These are phyloP conservation scores for Trichosporon sp. DNA, from an alignment of 1,284 basidiomycete genomes.

Conservation along the genomic window DNA sequence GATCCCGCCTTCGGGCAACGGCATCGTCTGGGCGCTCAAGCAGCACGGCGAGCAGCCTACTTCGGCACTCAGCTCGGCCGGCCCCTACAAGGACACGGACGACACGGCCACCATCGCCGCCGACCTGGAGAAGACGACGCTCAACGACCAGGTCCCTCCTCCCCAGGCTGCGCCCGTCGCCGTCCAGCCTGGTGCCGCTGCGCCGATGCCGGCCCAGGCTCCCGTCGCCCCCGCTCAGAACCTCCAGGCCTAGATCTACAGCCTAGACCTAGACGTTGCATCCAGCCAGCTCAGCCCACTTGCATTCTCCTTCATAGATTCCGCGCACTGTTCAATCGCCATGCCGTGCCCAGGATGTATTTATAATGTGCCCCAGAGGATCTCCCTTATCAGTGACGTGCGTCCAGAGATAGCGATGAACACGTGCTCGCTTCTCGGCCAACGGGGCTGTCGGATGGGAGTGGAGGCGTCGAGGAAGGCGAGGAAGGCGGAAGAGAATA, in stretches of 20 bases:
- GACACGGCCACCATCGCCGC: neutral
- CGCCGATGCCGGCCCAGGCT: neutral
- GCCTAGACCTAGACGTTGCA: too few species aligned
- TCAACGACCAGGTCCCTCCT: neutral
- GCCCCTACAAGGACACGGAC: neutral
- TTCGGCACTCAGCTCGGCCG: neutral
- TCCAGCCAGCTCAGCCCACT: neutral
- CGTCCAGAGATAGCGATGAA: neutral
- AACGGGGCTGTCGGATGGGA: neutral
- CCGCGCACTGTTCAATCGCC: neutral
- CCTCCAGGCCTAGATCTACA: neutral
- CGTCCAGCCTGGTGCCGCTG: too few species aligned
- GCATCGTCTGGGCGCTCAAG: constrained; percentile 39
- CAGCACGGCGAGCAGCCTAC: constrained; percentile 19
- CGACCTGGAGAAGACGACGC: constrained; percentile 8
- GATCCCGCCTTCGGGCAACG: constrained; percentile 42
- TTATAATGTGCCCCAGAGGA: neutral
- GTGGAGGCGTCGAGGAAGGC: too few species aligned
- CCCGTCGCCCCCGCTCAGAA: neutral
- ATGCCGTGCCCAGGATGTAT: neutral
- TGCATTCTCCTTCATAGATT: neutral
- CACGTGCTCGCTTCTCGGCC: neutral
- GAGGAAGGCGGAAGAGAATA: too few species aligned
- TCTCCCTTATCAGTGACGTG: neutral
- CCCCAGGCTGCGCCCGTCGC: too few species aligned